These are phyloP conservation scores for Aspergillus cavernicola DNA, from an alignment of 495 filamentous ascomycete genomes.

Conservation along the genomic window DNA sequence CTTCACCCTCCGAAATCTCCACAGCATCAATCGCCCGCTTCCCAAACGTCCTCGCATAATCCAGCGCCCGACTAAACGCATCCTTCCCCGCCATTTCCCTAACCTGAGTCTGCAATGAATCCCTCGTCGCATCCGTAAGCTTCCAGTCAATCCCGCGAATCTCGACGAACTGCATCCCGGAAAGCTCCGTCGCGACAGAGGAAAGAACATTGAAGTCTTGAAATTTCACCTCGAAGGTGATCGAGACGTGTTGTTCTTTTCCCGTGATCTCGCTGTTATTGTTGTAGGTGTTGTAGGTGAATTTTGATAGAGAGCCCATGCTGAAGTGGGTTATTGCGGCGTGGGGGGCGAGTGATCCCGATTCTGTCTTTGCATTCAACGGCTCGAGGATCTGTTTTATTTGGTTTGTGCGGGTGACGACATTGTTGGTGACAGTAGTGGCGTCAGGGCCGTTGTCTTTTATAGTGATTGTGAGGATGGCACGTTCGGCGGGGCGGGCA, in stretches of 20 bases:
- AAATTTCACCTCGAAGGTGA: not conserved
- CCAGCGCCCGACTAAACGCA: not conserved
- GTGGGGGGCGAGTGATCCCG: not conserved
- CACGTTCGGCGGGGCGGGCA: conserved; percentile 1
- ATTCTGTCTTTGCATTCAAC: not conserved
- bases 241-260: not conserved
- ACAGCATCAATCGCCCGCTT: not conserved
- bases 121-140: conserved; percentile 1
- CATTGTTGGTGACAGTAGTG: not conserved
- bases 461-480: not conserved
- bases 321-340: not conserved
- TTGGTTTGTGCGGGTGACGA: not conserved
- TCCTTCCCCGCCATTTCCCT: not conserved
- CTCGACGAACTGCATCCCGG: not conserved
- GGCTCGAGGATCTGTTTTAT: not conserved
- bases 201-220: not conserved
- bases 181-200: not conserved
- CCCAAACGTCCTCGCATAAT: not conserved
- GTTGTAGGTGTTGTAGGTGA: not conserved
- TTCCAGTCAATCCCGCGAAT: not conserved
- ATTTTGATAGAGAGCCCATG: not conserved
- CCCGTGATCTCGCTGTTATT: not conserved
- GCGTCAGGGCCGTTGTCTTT: not conserved
- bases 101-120: not conserved
- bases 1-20: not conserved